phyloP scores from a whole-genome alignment of 2,329 filamentous ascomycete species.

The Chaetomium globosum region DNA sequence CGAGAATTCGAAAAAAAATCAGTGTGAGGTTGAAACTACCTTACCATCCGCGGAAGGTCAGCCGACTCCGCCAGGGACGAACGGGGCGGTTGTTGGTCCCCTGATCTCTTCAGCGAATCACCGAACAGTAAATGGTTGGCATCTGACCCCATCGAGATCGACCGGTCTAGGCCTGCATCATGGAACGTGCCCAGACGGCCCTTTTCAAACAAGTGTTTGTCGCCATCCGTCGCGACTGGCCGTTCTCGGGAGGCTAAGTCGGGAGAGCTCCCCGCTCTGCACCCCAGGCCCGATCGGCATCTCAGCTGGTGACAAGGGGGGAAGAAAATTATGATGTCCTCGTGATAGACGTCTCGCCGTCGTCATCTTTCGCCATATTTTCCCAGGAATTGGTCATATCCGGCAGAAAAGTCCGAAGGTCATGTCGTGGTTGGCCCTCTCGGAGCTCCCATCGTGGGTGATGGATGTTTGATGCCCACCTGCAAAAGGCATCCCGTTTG shows the following conservation, averaged over 20 bases:
- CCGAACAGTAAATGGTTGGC: not conserved
- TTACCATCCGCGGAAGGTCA: conserved; percentile 7
- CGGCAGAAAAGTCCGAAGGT: not conserved
- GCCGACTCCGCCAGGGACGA: not conserved
- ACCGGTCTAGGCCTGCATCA: conserved; percentile 8
- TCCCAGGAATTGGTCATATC: not conserved
- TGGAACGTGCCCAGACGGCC: conserved; percentile 2
- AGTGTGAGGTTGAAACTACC: conserved; percentile 6
- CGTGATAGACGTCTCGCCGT: conserved; percentile 22
- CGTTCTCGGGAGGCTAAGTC: conserved; percentile 7
- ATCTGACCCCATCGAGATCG: not conserved
- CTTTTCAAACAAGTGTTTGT: conserved; percentile 2
- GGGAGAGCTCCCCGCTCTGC: conserved; percentile 8
- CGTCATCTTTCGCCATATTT: not conserved
- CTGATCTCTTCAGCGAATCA: conserved; percentile 1
- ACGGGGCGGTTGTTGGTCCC: not conserved
- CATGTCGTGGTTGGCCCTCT: not conserved
- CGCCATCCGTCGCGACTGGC: conserved; percentile 11
- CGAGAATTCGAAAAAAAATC: conserved; percentile 1
- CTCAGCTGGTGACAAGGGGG: conserved; percentile 5
- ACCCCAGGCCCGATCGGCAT: conserved; percentile 12
- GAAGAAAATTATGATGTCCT: conserved; percentile 21
- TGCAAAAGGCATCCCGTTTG: not conserved
- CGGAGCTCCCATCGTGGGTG: not conserved
- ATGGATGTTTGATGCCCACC: not conserved